These are phyloP conservation scores for Crassisporium funariophilum DNA, from an alignment of 768 basidiomycete genomes.

Conservation along the genomic window DNA sequence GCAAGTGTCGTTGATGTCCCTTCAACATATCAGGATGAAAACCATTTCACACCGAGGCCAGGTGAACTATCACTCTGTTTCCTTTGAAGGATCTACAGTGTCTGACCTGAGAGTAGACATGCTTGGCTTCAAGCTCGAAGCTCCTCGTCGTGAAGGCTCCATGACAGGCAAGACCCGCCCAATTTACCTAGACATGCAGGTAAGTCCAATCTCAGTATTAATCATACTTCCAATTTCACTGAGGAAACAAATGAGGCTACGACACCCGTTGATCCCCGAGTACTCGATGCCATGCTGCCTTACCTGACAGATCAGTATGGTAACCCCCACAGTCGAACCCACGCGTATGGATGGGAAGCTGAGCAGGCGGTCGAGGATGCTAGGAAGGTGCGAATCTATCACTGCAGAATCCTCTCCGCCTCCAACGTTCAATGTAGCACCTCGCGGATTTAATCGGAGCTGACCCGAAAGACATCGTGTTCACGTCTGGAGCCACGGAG, in stretches of 20 bases:
- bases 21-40: conserved; percentile 68
- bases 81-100: not conserved
- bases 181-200: conserved; percentile 99
- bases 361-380: conserved; percentile 93
- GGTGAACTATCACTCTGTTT: conserved; percentile 45
- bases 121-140: conserved; percentile 84
- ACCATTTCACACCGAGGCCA: conserved; percentile 67
- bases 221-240: conserved; percentile 9
- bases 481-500: conserved; percentile 98
- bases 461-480: conserved; percentile 92
- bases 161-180: conserved; percentile 70
- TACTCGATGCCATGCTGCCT: conserved; percentile 95
- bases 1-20: conserved; percentile 84
- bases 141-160: conserved; percentile 59
- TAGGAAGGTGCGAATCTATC: conserved; percentile 59
- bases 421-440: conserved; percentile 49
- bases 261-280: conserved; percentile 95
- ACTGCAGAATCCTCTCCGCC: not conserved
- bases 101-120: conserved; percentile 57
- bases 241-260: conserved; percentile 72
- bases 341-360: conserved; percentile 99
- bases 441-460: conserved; percentile 93
- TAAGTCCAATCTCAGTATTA: conserved; percentile 29
- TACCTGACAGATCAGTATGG: conserved; percentile 95
- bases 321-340: conserved; percentile 97